phyloP scores from a whole-genome alignment of 371 early-diverging fungal species.

The Batkoa obscura region DNA sequence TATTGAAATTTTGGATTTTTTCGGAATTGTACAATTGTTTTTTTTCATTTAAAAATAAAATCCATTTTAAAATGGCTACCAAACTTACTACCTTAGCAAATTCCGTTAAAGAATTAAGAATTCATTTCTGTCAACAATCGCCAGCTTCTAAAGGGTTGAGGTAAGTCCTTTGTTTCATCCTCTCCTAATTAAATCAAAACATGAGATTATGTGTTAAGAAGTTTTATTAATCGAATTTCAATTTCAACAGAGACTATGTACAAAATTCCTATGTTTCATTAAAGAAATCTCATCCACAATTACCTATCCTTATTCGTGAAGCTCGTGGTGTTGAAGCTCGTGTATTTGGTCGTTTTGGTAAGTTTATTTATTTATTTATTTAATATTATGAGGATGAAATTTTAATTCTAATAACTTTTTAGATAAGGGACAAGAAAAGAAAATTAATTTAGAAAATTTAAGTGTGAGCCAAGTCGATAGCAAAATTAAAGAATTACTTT shows the following conservation, averaged over 20 bases:
- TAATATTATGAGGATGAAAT: not conserved
- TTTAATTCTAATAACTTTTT: too few species aligned
- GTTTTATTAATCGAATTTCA: too few species aligned
- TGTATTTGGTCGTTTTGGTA: slow-evolving; percentile 82
- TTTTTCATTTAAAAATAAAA: too few species aligned
- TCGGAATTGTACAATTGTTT: too few species aligned
- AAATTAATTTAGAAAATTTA: slow-evolving; percentile 50
- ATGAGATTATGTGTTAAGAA: too few species aligned
- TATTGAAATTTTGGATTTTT: too few species aligned
- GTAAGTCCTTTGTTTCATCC: slow-evolving; percentile 19
- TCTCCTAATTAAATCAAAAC: not conserved
- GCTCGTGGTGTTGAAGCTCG: slow-evolving; percentile 68
- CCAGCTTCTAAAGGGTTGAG: slow-evolving; percentile 65
- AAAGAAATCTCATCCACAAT: slow-evolving; percentile 66
- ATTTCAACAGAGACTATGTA: slow-evolving; percentile 80
- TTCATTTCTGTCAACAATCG: slow-evolving; percentile 77
- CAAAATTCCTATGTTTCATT: slow-evolving; percentile 53
- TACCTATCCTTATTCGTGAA: slow-evolving; percentile 83
- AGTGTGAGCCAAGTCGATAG: slow-evolving; percentile 44
- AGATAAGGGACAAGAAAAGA: slow-evolving; percentile 73
- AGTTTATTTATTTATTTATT: slow-evolving; percentile 6
- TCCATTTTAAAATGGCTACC: too few species aligned
- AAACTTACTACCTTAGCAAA: too few species aligned
- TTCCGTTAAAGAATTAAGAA: slow-evolving; percentile 62
- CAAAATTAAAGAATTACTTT: slow-evolving; percentile 7